Evolutionary conservation across 805 yeast genomes (phyloP).

Genomic region (Candida broadrunensis): DNA sequence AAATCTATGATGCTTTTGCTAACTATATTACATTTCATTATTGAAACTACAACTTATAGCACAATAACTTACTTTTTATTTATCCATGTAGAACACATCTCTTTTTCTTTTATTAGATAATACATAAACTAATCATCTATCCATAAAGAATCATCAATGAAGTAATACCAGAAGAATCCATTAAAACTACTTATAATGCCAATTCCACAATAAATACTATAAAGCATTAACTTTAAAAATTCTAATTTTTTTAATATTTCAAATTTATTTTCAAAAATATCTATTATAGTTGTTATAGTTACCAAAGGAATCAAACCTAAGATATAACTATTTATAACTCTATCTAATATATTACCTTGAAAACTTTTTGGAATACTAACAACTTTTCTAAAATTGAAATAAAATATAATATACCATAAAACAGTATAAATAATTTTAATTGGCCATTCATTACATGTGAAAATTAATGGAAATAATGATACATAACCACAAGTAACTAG

Average conservation of each 20-base stretch:
- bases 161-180: constrained; percentile 84
- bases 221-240: constrained; percentile 74
- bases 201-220: constrained; percentile 80
- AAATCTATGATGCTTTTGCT: too few relatives aligned
- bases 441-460: constrained; percentile 74
- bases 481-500: constrained; percentile 79
- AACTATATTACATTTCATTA: too few relatives aligned
- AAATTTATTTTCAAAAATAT: constrained; percentile 54
- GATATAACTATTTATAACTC: constrained; percentile 65
- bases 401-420: constrained; percentile 81
- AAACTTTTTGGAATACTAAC: constrained; percentile 50
- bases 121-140: constrained; percentile 3
- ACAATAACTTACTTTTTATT: too few relatives aligned
- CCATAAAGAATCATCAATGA: constrained; percentile 67
- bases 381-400: constrained; percentile 68
- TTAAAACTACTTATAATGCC: constrained; percentile 88
- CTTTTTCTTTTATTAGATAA: too few relatives aligned
- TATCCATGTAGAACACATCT: background rate
- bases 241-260: constrained; percentile 57
- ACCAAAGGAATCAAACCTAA: constrained; percentile 68
- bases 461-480: constrained; percentile 83
- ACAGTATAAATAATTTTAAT: constrained; percentile 74
- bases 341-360: constrained; percentile 49
- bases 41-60: too few relatives aligned
- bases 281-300: constrained; percentile 37